These are phyloP conservation scores for carrot (Daucus carota) DNA, from an alignment of 129 eudicot genomes.

Conservation along the genomic window DH1_v3.0 NC_030389.2:32234501-32235000, in stretches of 20 bases:
- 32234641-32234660: constrained; percentile 40
- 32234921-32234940: constrained; percentile 35
- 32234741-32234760: constrained; percentile 32
- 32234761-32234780: no score
- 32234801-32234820: constrained; percentile 39
- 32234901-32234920: constrained; percentile 42
- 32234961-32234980: constrained; percentile 38
- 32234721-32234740: constrained; percentile 37
- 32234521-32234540: constrained; percentile 42
- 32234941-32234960: no score
- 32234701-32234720: constrained; percentile 41
- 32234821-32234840: constrained; percentile 30
- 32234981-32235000: constrained; percentile 39
- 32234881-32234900: constrained; percentile 34
- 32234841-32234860: constrained; percentile 40
- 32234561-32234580: constrained; percentile 27
- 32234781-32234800: no score
- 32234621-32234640: constrained; percentile 41
- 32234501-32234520: constrained; percentile 36
- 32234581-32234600: no score
- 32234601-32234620: no score
- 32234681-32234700: constrained; percentile 34
- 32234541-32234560: constrained; percentile 32
- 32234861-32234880: constrained; percentile 42
- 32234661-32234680: constrained; percentile 49